A percentile compares a stretch with the other conserved stretches of the same genome.
Evolutionary conservation across 345 rosid genomes (phyloP).

Genomic region (sweet orange (Citrus sinensis)): DVS_A1.0 CM039163.1:36151001-36151500

Average conservation of each 20-base stretch:
- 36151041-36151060: neutral
- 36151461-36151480: neutral
- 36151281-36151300: neutral
- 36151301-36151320: neutral
- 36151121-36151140: conserved; percentile 56
- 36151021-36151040: neutral
- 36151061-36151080: neutral
- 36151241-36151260: neutral
- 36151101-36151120: conserved; percentile 9
- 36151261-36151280: neutral
- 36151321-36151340: neutral
- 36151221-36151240: neutral
- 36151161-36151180: conserved; percentile 67
- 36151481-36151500: neutral
- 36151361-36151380: too few relatives aligned
- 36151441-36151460: neutral
- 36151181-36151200: conserved; percentile 55
- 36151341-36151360: neutral
- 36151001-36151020: neutral
- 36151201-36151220: conserved; percentile 4
- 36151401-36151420: neutral
- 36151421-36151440: neutral
- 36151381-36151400: neutral
- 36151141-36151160: conserved; percentile 75
- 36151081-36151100: neutral